Conservation (phyloP, 169 alveolate genomes). For the Toxoplasma gondii region DNA sequence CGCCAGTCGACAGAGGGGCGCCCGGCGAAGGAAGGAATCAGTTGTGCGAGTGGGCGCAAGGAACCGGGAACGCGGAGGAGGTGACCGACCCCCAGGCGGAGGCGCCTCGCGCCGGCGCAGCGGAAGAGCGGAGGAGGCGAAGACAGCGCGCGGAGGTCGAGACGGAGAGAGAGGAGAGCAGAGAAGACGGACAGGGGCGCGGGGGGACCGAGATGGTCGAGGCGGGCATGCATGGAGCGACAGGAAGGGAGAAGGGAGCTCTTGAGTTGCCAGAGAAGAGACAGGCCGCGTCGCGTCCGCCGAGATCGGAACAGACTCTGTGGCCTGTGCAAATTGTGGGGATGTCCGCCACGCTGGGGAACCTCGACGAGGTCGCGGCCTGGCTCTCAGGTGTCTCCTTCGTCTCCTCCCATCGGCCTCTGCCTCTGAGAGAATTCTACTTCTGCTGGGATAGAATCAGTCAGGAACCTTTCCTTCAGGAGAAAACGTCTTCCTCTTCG, state of each 20-base stretch:
- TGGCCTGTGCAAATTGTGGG: conserved; percentile 76
- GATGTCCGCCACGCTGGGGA: conserved; percentile 85
- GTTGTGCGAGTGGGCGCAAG: not conserved
- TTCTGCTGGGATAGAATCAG: conserved; percentile 12
- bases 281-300: too few species aligned
- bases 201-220: not conserved
- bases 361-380: conserved; percentile 65
- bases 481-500: not conserved
- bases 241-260: not conserved
- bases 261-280: not conserved
- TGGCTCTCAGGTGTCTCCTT: conserved; percentile 80
- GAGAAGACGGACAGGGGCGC: too few species aligned
- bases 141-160: not conserved
- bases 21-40: not conserved
- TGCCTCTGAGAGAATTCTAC: conserved; percentile 72
- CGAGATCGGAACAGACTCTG: not conserved
- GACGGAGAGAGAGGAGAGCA: conserved; percentile 45
- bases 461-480: not conserved
- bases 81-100: too few species aligned
- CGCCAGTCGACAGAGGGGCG: too few species aligned
- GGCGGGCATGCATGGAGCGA: not conserved
- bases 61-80: not conserved
- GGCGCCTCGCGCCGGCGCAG: too few species aligned
- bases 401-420: conserved; percentile 76
- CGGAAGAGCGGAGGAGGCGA: too few species aligned